These are phyloP conservation scores for Dictyostelium firmibasis DNA, from an alignment of 78 protist species.

Conservation along the genomic window DNA sequence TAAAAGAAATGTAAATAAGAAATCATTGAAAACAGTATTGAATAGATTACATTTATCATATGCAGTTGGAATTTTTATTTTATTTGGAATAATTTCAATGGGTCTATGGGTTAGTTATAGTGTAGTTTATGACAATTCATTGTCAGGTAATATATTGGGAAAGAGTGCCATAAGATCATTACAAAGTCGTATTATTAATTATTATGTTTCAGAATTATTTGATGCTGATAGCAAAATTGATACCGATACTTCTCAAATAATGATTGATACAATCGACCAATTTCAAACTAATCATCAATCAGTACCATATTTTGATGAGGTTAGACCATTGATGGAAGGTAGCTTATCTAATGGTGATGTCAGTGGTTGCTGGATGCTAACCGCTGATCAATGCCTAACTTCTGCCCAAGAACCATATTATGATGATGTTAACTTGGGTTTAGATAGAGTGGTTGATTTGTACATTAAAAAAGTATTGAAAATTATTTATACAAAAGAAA, in stretches of 20 bases:
- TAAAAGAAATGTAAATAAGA: conserved; percentile 60
- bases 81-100: conserved; percentile 55
- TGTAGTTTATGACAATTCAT: not conserved
- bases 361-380: conserved; percentile 25
- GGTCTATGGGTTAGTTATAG: conserved; percentile 12
- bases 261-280: not conserved
- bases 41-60: conserved; percentile 17
- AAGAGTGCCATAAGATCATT: not conserved
- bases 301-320: not conserved
- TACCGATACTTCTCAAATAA: not conserved
- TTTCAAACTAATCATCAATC: conserved; percentile 42
- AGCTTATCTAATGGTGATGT: too few species aligned
- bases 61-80: not conserved
- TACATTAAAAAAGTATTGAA: not conserved
- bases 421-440: not conserved
- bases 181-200: not conserved
- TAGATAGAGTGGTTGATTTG: conserved; percentile 40
- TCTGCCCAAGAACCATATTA: not conserved
- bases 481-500: not conserved
- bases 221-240: not conserved
- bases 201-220: not conserved
- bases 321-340: conserved; percentile 56
- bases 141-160: conserved; percentile 3
- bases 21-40: not conserved
- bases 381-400: not conserved